These are phyloP conservation scores for Melampsora americana DNA, from an alignment of 1,284 basidiomycete genomes.

Conservation along the genomic window DNA sequence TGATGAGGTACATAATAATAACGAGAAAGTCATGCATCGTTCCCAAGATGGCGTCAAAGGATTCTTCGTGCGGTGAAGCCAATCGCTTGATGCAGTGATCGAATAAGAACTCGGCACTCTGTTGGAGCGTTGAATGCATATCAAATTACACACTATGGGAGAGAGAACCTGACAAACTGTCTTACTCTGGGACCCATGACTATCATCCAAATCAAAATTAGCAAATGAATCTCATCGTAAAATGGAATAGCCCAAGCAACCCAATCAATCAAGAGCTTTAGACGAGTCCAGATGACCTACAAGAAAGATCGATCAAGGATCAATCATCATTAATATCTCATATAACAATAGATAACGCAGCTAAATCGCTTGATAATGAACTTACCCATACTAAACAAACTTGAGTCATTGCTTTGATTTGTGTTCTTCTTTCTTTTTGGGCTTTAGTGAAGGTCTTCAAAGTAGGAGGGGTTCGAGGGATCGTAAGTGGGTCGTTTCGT, in stretches of 20 bases:
- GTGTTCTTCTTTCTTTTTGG: constrained; percentile 20
- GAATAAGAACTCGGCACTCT: constrained; percentile 37
- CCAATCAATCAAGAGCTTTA: constrained; percentile 28
- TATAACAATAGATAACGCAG: background rate
- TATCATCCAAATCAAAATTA: constrained; percentile 33
- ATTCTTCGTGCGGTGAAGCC: constrained; percentile 23
- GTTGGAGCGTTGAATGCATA: background rate
- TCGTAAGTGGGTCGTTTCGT: background rate
- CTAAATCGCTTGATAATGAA: too few relatives aligned
- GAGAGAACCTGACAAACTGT: background rate
- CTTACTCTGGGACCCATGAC: constrained; percentile 31
- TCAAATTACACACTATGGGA: background rate
- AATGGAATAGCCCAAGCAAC: constrained; percentile 40
- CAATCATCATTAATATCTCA: background rate
- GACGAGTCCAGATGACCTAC: constrained; percentile 29
- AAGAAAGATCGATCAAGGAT: background rate
- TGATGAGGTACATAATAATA: constrained; percentile 34
- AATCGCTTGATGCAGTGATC: constrained; percentile 25
- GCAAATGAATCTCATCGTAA: constrained; percentile 40
- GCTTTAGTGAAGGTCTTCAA: constrained; percentile 3
- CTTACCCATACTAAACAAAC: constrained; percentile 39
- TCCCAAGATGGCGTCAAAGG: constrained; percentile 33
- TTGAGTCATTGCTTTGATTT: constrained; percentile 30
- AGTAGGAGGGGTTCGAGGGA: background rate
- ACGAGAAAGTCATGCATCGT: constrained; percentile 34